A percentile compares a stretch with the other conserved stretches of the same genome.
Evolutionary conservation across 495 filamentous ascomycete species (phyloP).

Genomic region (Margaritispora aquatica): DNA sequence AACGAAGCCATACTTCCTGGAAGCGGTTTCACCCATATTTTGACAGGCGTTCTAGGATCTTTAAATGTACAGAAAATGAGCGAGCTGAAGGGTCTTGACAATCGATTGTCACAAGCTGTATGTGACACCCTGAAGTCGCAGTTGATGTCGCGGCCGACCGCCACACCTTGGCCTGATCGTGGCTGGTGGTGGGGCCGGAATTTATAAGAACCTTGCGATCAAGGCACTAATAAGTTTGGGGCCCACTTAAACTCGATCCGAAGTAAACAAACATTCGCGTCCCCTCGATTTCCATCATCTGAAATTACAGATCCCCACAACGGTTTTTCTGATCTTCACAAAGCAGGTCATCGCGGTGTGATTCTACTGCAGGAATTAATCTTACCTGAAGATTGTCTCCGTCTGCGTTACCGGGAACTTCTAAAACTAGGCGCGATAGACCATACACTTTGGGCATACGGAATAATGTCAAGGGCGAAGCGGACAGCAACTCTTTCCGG

Average conservation of each 20-base stretch:
- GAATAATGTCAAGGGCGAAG: conserved; percentile 48
- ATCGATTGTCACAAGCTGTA: background rate
- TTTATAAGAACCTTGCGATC: background rate
- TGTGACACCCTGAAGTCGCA: background rate
- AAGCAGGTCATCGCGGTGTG: background rate
- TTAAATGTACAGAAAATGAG: too few species aligned
- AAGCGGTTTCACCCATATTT: conserved; percentile 45
- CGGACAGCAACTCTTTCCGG: conserved; percentile 47
- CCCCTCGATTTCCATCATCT: conserved; percentile 1
- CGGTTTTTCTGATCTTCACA: background rate
- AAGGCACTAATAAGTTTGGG: background rate
- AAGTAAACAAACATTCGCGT: conserved; percentile 9
- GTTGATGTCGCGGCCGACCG: background rate
- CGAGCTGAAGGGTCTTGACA: background rate
- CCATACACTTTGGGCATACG: background rate
- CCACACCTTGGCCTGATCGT: background rate
- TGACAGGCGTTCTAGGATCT: too few species aligned
- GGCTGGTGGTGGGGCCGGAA: background rate
- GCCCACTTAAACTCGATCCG: background rate
- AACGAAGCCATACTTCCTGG: conserved; percentile 47
- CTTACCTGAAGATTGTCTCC: too few species aligned
- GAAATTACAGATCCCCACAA: too few species aligned
- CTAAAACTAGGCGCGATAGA: background rate
- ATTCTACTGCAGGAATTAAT: background rate
- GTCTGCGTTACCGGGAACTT: background rate